Evolutionary conservation across 495 filamentous ascomycete species (phyloP).

Genomic region (Podospora comata): DNA sequence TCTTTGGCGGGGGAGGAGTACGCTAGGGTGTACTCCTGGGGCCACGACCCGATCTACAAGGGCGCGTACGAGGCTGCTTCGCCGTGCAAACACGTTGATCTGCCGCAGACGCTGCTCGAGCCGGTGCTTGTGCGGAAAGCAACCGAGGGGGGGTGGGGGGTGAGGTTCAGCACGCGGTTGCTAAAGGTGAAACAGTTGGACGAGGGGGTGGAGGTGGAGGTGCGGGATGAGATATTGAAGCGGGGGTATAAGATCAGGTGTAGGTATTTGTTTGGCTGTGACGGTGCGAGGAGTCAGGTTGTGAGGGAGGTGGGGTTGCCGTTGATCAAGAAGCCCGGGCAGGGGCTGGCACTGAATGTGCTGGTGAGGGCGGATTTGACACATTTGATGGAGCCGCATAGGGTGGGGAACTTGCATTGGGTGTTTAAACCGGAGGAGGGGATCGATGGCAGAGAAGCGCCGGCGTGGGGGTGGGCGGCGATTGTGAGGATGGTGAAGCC

Average conservation of each 20-base stretch:
- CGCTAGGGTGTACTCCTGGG: conserved; percentile 53
- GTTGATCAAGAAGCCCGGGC: conserved; percentile 49
- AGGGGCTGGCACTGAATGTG: conserved; percentile 54
- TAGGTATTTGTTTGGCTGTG: conserved; percentile 57
- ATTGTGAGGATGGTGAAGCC: conserved; percentile 45
- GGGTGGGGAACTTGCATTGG: conserved; percentile 58
- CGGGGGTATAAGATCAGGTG: conserved; percentile 45
- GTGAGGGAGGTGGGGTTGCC: conserved; percentile 49
- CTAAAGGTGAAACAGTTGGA: conserved; percentile 28
- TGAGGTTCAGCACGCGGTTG: conserved; percentile 46
- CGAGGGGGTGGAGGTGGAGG: conserved; percentile 20
- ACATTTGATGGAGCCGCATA: conserved; percentile 42
- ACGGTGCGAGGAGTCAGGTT: conserved; percentile 54
- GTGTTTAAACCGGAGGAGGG: conserved; percentile 37
- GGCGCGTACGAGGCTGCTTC: conserved; percentile 53
- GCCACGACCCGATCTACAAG: conserved; percentile 47
- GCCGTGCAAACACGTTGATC: conserved; percentile 47
- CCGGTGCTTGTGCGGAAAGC: conserved; percentile 50
- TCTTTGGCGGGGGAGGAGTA: conserved; percentile 56
- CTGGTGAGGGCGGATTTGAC: conserved; percentile 52
- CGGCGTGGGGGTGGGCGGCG: conserved; percentile 33
- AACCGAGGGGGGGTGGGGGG: conserved; percentile 38
- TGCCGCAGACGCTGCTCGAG: conserved; percentile 53
- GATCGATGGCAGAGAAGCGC: conserved; percentile 17
- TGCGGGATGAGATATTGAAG: conserved; percentile 44